Evolutionary conservation across 129 eudicot species (phyloP).

Genomic region (Daucus carota): DH1_v3.0 NC_030389.2:45520501-45521000

Average conservation of each 20-base stretch:
- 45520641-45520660: constrained; percentile 82
- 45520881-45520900: constrained; percentile 91
- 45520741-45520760: constrained; percentile 83
- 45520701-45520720: constrained; percentile 91
- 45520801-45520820: constrained; percentile 90
- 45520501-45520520: constrained; percentile 71
- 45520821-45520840: constrained; percentile 61
- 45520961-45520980: constrained; percentile 6
- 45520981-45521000: neutral
- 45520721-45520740: constrained; percentile 79
- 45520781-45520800: constrained; percentile 69
- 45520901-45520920: constrained; percentile 72
- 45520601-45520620: constrained; percentile 96
- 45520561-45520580: constrained; percentile 56
- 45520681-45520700: constrained; percentile 86
- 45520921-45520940: constrained; percentile 64
- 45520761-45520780: constrained; percentile 92
- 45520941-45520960: constrained; percentile 73
- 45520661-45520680: constrained; percentile 73
- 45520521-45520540: constrained; percentile 77
- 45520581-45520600: constrained; percentile 90
- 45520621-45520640: constrained; percentile 87
- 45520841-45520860: constrained; percentile 63
- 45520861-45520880: constrained; percentile 85
- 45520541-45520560: constrained; percentile 39